A percentile compares a stretch with the other conserved stretches of the same genome.
These are phyloP conservation scores for Cryoendolithus antarcticus DNA, from an alignment of 2,329 filamentous ascomycete species.

Conservation along the genomic window DNA sequence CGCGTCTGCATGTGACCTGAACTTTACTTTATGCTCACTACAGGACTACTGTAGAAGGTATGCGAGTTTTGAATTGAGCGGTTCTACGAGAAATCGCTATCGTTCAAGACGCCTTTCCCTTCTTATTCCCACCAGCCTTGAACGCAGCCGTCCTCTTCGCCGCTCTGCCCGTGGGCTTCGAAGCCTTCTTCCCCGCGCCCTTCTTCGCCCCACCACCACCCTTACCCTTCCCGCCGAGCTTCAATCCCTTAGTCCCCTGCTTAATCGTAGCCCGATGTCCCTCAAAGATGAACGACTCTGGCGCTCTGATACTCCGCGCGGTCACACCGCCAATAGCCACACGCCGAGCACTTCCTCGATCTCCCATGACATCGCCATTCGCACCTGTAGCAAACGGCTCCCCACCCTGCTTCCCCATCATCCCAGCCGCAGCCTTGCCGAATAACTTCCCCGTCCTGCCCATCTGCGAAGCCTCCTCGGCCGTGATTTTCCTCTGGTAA, in stretches of 20 bases:
- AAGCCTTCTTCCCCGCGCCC: conserved; percentile 26
- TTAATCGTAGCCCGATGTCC: conserved; percentile 60
- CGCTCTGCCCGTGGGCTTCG: conserved; percentile 31
- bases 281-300: conserved; percentile 68
- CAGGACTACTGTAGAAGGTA: no score
- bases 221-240: conserved; percentile 42
- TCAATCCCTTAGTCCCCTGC: conserved; percentile 51
- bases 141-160: conserved; percentile 33
- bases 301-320: conserved; percentile 35
- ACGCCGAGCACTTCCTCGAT: conserved; percentile 4
- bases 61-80: no score
- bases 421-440: conserved; percentile 53
- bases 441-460: conserved; percentile 66
- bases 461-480: conserved; percentile 56
- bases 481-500: conserved; percentile 59
- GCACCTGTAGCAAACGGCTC: conserved; percentile 12
- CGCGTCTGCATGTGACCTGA: no score
- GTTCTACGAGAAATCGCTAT: no score
- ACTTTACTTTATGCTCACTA: no score
- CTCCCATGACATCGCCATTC: conserved; percentile 3
- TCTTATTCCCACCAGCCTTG: conserved; percentile 30
- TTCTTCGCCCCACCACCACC: conserved; percentile 26
- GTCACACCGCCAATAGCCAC: conserved; percentile 3
- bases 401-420: conserved; percentile 21
- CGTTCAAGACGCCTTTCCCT: conserved; percentile 5